Evolutionary conservation across 495 filamentous ascomycete species (phyloP), one percentile per base, ranked within the genome.

Genomic region (Xylaria acuta): DNA sequence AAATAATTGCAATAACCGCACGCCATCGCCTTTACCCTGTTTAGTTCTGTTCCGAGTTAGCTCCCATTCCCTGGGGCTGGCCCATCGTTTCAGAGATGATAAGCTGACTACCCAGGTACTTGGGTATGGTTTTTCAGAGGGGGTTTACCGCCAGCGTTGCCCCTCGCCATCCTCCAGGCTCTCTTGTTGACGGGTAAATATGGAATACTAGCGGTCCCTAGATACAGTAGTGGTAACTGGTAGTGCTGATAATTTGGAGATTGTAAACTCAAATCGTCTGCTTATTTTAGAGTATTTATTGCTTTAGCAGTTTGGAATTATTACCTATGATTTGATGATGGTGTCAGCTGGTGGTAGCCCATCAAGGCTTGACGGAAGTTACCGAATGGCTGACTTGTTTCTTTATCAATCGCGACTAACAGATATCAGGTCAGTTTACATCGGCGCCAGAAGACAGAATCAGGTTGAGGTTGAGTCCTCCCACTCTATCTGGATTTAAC

Each of bases 361-460:
- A 54, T 25, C 27, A 34, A 8, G n/a, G 3, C 6, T 32, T 36
- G 34, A 12, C 34, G 7, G 32, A 60, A 22, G 16, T 0, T n/a
- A n/a, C 32, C 16, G 16, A 59, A 59, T 59, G 51, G 38, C 30
- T 59, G 22, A 59, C 30, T 9, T n/a, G 12, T 22, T 59, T 59
- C 56, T 59, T n/a, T 60, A 60, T 60, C 32, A 60, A 60, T 60
- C 32, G 58, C 18, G 9, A 38, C 58, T 60, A 60, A 60, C 22
- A 7, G 27, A 32, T 32, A 5, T 58, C 8, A n/a, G 20, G 58
- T 40, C 22, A 60, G 25, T 30, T 36, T 36, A 6, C 32, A 36
- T 36, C 32, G 34, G n/a, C n/a, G n/a, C n/a, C n/a, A n/a, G n/a
- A n/a, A n/a, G n/a, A n/a, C n/a, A n/a, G n/a, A n/a, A n/a, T n/a